Evolutionary conservation across 768 basidiomycete genomes (phyloP).

Genomic region (Clavaria fumosa): DNA sequence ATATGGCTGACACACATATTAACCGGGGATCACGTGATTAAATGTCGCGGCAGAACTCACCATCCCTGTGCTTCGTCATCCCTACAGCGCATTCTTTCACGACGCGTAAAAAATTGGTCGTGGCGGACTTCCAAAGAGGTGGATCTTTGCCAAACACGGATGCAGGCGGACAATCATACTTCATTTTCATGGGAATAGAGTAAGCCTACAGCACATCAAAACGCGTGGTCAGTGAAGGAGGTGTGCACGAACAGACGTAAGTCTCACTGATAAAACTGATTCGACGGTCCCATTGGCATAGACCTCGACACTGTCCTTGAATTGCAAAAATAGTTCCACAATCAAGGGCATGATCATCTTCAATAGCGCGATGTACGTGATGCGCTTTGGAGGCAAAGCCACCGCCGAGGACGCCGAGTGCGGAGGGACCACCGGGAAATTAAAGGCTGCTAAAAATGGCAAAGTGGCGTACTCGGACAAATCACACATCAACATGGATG

Average conservation of each 20-base stretch:
- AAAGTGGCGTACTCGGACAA: constrained; percentile 75
- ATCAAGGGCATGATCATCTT: constrained; percentile 81
- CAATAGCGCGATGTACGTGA: constrained; percentile 82
- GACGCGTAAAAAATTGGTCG: constrained; percentile 54
- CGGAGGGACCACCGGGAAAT: constrained; percentile 20
- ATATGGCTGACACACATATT: constrained; percentile 28
- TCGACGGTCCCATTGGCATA: constrained; percentile 79
- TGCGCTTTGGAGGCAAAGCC: constrained; percentile 35
- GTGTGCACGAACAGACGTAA: neutral
- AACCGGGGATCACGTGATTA: neutral
- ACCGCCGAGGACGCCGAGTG: constrained; percentile 19
- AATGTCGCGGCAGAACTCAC: constrained; percentile 26
- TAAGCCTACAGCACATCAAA: constrained; percentile 41
- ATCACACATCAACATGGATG: constrained; percentile 69
- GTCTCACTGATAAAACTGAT: constrained; percentile 55
- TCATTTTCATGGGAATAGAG: constrained; percentile 82
- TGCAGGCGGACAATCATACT: constrained; percentile 85
- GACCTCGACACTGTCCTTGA: constrained; percentile 43
- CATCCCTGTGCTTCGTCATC: constrained; percentile 33
- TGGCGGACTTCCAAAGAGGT: constrained; percentile 95
- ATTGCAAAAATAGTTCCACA: constrained; percentile 58
- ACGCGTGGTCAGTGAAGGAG: neutral
- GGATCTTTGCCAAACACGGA: constrained; percentile 77
- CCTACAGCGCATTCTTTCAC: constrained; percentile 50
- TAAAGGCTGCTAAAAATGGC: constrained; percentile 74